Base-by-base conservation (phyloP, 495 filamentous ascomycete species). In the Penicillium paradoxum region DNA sequence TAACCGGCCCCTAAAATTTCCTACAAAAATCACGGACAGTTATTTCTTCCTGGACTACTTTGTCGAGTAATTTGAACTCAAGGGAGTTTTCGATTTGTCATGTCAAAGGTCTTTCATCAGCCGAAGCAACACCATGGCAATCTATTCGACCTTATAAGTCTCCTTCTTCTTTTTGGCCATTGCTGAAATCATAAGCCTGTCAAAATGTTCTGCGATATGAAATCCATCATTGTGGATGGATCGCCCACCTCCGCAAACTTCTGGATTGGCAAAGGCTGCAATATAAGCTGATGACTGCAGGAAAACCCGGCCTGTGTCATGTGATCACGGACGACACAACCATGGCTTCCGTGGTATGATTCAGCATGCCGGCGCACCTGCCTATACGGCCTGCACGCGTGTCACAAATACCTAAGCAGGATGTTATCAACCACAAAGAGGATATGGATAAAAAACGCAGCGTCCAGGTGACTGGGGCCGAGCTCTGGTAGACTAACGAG, bases 71-170 rank as follows among this genome's bases (percentile, higher is more conserved):
- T 42, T 53, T 53, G 21, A 38, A 53, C 41, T 53, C 41, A 13
- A 15, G 15, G 22, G 21, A 53, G 51, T 36, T 39, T n/a, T 45
- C 51, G 30, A 53, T 53, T 44, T 53, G 29, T 34, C 33, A n/a
- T 33, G 46, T 46, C 17, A 53, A 53, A 32, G 36, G 3, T 39
- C 36, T 39, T 3, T 19, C 36, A 17, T 39, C 36, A 17, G 4
- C 13, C 5, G 5, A 4, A 39, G 15, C 36, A 39, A 14, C 6
- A 39, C 17, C 36, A 19, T 13, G 17, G n/a, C 36, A 39, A 39
- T 17, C 36, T 2, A 39, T 39, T 17, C 36, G 7, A 6, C 1
- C 13, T 7, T 13, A 39, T 14, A 15, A 37, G 33, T 11, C 33
- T 37, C n/a, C 33, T 37, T 14, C 36, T 39, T 39, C 36, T 39